Evolutionary conservation across 2,329 filamentous ascomycete genomes (phyloP).

Genomic region (Phoma sp.): DNA sequence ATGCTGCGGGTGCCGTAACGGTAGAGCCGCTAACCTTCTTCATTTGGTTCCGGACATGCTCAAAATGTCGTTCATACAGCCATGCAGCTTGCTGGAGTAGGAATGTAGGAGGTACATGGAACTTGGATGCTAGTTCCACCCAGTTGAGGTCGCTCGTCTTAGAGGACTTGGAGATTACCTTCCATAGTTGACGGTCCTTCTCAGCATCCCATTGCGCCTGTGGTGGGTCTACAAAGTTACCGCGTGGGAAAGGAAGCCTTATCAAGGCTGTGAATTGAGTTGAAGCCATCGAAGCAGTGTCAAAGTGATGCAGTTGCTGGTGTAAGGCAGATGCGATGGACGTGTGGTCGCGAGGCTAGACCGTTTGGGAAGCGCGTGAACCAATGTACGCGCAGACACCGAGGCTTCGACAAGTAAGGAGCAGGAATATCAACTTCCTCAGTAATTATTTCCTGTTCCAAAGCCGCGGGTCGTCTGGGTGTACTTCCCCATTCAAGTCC

Average conservation of each 20-base stretch:
- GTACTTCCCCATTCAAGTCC: too few species aligned
- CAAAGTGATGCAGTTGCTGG: background rate
- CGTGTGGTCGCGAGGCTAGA: constrained; percentile 8
- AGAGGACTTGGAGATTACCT: constrained; percentile 80
- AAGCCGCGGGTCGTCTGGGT: background rate
- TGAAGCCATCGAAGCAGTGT: constrained; percentile 29
- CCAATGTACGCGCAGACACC: constrained; percentile 9
- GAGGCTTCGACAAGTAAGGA: constrained; percentile 8
- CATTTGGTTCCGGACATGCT: constrained; percentile 90
- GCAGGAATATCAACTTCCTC: background rate
- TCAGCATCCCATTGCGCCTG: constrained; percentile 84
- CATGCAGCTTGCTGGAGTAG: constrained; percentile 92
- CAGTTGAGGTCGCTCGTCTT: constrained; percentile 86
- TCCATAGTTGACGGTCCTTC: constrained; percentile 91
- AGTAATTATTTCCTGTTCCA: background rate
- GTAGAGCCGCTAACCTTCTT: constrained; percentile 72
- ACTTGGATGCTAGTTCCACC: constrained; percentile 78
- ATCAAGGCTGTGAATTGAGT: constrained; percentile 76
- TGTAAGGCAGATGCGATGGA: constrained; percentile 16
- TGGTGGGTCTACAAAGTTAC: constrained; percentile 88
- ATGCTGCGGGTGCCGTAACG: constrained; percentile 60
- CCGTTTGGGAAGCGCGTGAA: background rate
- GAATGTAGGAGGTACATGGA: constrained; percentile 87
- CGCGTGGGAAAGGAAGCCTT: constrained; percentile 85
- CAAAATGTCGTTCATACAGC: constrained; percentile 89